These are phyloP conservation scores for Talaromyces sp. DNA, from an alignment of 2,329 filamentous ascomycete species.

Conservation along the genomic window DNA sequence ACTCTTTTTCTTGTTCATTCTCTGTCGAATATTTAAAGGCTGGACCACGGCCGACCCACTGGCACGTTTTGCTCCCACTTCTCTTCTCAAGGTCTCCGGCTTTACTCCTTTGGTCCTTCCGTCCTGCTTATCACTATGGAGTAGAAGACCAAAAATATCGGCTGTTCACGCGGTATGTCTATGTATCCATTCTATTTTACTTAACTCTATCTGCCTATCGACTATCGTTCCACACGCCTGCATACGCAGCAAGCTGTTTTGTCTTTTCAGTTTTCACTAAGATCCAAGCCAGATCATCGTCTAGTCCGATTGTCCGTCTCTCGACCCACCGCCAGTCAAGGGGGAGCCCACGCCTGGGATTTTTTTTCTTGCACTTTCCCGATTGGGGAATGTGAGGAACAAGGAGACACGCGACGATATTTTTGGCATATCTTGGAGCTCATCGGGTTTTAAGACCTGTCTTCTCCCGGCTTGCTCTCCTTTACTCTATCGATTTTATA, in stretches of 20 bases:
- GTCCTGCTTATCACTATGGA: no score
- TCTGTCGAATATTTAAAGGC: not conserved
- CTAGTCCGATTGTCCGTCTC: not conserved
- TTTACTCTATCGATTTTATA: not conserved
- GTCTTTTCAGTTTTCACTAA: not conserved
- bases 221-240: not conserved
- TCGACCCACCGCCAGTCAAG: slow-evolving; percentile 34
- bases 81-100: slow-evolving; percentile 22
- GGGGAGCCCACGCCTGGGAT: slow-evolving; percentile 14
- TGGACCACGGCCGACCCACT: not conserved
- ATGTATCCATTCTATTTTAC: not conserved
- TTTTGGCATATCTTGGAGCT: not conserved
- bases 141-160: not conserved
- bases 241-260: not conserved
- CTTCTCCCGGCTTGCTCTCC: not conserved
- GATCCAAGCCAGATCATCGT: not conserved
- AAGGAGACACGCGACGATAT: not conserved
- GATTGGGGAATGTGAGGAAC: slow-evolving; percentile 3
- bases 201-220: not conserved
- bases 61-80: slow-evolving; percentile 2
- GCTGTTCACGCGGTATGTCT: not conserved
- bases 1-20: not conserved
- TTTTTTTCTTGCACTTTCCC: not conserved
- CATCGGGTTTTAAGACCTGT: not conserved
- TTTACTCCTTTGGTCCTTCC: slow-evolving; percentile 26